These are phyloP conservation scores for Soucietia sequanensis DNA, from an alignment of 805 yeast genomes.

Conservation along the genomic window DNA sequence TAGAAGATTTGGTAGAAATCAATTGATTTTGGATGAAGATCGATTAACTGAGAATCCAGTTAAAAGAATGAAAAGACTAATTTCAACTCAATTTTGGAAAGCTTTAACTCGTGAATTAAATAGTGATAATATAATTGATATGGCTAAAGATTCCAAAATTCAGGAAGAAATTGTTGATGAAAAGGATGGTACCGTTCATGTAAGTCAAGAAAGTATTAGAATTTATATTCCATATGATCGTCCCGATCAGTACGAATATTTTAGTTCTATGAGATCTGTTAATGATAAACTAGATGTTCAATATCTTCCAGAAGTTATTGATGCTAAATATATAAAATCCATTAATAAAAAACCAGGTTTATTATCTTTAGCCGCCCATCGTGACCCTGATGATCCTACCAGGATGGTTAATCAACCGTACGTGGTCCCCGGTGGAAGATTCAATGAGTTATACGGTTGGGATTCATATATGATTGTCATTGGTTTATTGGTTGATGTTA, in stretches of 20 bases:
- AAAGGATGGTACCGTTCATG: slow-evolving; percentile 24
- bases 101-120: slow-evolving; percentile 71
- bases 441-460: slow-evolving; percentile 97
- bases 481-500: slow-evolving; percentile 67
- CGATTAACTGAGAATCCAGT: slow-evolving; percentile 88
- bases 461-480: slow-evolving; percentile 91
- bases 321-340: slow-evolving; percentile 74
- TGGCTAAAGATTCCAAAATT: slow-evolving; percentile 80
- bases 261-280: slow-evolving; percentile 54
- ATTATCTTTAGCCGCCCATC: slow-evolving; percentile 72
- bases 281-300: slow-evolving; percentile 66
- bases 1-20: slow-evolving; percentile 71
- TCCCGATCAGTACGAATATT: slow-evolving; percentile 72
- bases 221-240: slow-evolving; percentile 73
- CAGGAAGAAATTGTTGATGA: slow-evolving; percentile 44
- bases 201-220: slow-evolving; percentile 62
- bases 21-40: slow-evolving; percentile 78
- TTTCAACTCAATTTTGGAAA: slow-evolving; percentile 78
- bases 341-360: slow-evolving; percentile 83
- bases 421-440: slow-evolving; percentile 96
- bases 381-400: slow-evolving; percentile 51
- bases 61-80: slow-evolving; percentile 67
- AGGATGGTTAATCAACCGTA: slow-evolving; percentile 72
- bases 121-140: slow-evolving; percentile 55
- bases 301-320: slow-evolving; percentile 69